Evolutionary conservation across 768 basidiomycete genomes (phyloP).

Genomic region (Boletus rubescentipes): DNA sequence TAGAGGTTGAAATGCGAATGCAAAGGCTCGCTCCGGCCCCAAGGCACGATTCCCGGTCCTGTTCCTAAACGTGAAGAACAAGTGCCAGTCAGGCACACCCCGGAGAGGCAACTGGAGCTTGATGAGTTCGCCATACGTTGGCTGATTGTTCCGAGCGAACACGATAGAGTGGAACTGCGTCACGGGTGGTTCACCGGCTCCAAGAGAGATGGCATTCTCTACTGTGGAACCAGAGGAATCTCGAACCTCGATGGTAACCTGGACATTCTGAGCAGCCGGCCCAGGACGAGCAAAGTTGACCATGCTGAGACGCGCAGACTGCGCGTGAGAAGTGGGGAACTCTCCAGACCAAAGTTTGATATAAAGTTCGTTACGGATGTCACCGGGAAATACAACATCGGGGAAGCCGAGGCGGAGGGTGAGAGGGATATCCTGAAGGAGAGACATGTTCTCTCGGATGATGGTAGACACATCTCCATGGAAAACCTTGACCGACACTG

Average conservation of each 20-base stretch:
- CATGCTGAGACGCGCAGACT: slow-evolving; percentile 56
- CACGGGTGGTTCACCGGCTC: slow-evolving; percentile 80
- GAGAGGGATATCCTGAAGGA: slow-evolving; percentile 77
- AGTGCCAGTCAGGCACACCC: slow-evolving; percentile 75
- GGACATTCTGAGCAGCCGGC: slow-evolving; percentile 56
- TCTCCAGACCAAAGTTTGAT: slow-evolving; percentile 95
- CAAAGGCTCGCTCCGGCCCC: slow-evolving; percentile 74
- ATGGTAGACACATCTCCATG: slow-evolving; percentile 77
- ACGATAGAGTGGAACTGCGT: slow-evolving; percentile 89
- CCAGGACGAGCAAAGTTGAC: slow-evolving; percentile 60
- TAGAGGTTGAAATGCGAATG: slow-evolving; percentile 89
- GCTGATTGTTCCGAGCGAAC: slow-evolving; percentile 82
- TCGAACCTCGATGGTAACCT: slow-evolving; percentile 88
- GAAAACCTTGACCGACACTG: slow-evolving; percentile 83
- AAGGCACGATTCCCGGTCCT: slow-evolving; percentile 52
- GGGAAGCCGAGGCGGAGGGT: slow-evolving; percentile 91
- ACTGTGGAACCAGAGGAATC: slow-evolving; percentile 67
- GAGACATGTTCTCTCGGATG: slow-evolving; percentile 78
- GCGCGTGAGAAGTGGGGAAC: slow-evolving; percentile 58
- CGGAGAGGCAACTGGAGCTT: slow-evolving; percentile 77
- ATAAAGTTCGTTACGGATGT: slow-evolving; percentile 92
- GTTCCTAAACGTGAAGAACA: slow-evolving; percentile 93
- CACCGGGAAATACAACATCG: slow-evolving; percentile 93
- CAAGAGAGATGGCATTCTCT: slow-evolving; percentile 74
- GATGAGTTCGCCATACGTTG: slow-evolving; percentile 91